Evolutionary conservation across 2,329 filamentous ascomycete species (phyloP), one percentile per base, ranked within the genome.

Genomic region (Calonectria hongkongensis): DNA sequence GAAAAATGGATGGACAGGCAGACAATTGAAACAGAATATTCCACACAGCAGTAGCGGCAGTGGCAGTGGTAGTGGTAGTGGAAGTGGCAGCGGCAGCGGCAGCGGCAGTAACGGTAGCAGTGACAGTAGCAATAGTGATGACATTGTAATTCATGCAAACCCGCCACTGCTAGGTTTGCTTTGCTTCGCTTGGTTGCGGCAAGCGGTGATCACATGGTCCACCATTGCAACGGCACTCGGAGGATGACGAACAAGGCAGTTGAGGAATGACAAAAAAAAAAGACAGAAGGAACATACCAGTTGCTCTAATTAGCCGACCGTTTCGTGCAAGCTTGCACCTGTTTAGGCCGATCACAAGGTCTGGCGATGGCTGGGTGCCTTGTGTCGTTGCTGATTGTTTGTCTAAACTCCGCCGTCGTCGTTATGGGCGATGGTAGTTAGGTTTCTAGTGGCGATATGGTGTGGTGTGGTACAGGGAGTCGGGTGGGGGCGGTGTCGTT

Each of bases 191-290:
- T 72, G 72, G 66, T 78, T 70, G 69, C 69, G 67, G 65, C 70
- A 73, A 74, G 67, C 65, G 41, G 58, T 72, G 72, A 78, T 78
- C 77, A 79, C 77, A 78, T 78, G 77, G 76, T 28, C 72, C 72
- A 73, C 75, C 60, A 74, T 71, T 71, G 65, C 47, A 66, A 68
- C 67, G 43, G 43, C 54, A 62, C 62, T 71, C 25, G 50, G 10
- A 28, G 39, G 50, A 54, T 16, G 36, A 69, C 47, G 21, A 56
- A 51, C 54, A 50, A 21, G 56, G 56, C 25, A 28, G 39, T 21
- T 28, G 28, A 56, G 39, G n/a, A 36, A 50, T 39, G 13, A 47
- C 45, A 50, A 27, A 56, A 43, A 25, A 56, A 43, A 25, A 54
- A 54, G 39, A 33, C 27, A 51, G 13, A 45, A 43, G 41, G 28